Evolutionary conservation across 192 early-diverging fungal species (phyloP), one percentile per base, ranked within the genome.

Genomic region (Coemansia guatemalensis): DNA sequence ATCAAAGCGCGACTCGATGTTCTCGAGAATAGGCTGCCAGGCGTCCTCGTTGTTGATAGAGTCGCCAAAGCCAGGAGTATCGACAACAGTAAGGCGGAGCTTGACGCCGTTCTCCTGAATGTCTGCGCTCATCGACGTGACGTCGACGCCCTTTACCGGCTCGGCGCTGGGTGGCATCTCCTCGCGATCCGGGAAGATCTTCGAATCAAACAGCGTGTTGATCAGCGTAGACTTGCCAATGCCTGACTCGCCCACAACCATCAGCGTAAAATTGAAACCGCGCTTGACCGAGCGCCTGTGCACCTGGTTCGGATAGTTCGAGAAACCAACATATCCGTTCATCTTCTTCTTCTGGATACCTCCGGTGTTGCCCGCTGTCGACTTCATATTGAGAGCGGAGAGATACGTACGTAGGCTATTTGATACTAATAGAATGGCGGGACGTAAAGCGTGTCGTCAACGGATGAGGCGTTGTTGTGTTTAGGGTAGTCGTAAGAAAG

Each of bases 41-140:
- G 92, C 93, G 49, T 94, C 89, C 60, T 98, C 95, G 78, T 99
- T 99, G 85, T 98, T 99, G 69, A 99, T 92, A 78, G 93, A 94
- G 74, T 99, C 97, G 64, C 97, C 95, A 73, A 94, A 99, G 14
- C 95, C 97, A 47, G 96, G 97, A 24, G 97, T 98, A 69, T 99
- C 97, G 20, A 96, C 94, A 23, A 99, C 92, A 35, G 89, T 97
- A 14, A 99, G 85, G 73, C 91, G 88, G 49, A 99, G 86, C 67
- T 88, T 89, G 60, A 99, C 95, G 23, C 93, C 94, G 70, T 92
- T 96, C 73, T 99, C 97, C 76, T 99, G 93, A 64, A 99, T 93
- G 20, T 96, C 96, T 72, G 89, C 88, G 48, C 84, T 91, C 68
- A 91, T 86, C 54, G 88, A 86, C 58, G 91, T 88, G 26, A 93